These are phyloP conservation scores for Elsinoe ampelina DNA, from an alignment of 2,329 filamentous ascomycete genomes.

Conservation along the genomic window DNA sequence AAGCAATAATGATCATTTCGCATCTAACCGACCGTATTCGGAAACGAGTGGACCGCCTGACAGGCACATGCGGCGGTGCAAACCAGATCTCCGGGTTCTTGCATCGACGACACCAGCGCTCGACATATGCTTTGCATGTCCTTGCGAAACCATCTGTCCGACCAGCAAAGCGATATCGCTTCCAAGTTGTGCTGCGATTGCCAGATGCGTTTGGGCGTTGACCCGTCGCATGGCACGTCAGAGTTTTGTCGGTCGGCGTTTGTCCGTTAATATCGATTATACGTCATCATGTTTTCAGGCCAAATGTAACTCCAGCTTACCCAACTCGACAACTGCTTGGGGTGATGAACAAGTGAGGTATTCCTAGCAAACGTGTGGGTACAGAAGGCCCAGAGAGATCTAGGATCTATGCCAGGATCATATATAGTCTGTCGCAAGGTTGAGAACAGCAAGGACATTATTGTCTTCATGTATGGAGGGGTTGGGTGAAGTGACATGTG, in stretches of 20 bases:
- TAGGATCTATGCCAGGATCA: not conserved
- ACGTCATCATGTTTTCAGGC: conserved; percentile 4
- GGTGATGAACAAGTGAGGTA: not conserved
- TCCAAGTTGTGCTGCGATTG: not conserved
- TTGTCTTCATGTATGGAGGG: not conserved
- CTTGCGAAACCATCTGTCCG: not conserved
- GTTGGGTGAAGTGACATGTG: not conserved
- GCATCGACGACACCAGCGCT: not conserved
- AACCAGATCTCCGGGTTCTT: not conserved
- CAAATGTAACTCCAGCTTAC: not conserved
- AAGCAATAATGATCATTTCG: not conserved
- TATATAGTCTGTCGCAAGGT: not conserved
- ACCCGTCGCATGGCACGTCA: conserved; percentile 3
- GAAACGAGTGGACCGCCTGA: not conserved
- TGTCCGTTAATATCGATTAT: not conserved
- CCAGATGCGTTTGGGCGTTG: conserved; percentile 4
- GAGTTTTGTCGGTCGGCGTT: not conserved
- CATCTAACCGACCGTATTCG: not conserved
- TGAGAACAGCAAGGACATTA: not conserved
- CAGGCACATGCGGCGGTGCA: conserved; percentile 4
- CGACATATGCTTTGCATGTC: not conserved
- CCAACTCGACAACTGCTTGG: not conserved
- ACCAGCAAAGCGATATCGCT: not conserved
- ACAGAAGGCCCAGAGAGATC: not conserved
- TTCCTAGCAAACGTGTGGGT: not conserved